phyloP scores from a whole-genome alignment of 2,329 filamentous ascomycete species.

The Neurospora crassa region DNA sequence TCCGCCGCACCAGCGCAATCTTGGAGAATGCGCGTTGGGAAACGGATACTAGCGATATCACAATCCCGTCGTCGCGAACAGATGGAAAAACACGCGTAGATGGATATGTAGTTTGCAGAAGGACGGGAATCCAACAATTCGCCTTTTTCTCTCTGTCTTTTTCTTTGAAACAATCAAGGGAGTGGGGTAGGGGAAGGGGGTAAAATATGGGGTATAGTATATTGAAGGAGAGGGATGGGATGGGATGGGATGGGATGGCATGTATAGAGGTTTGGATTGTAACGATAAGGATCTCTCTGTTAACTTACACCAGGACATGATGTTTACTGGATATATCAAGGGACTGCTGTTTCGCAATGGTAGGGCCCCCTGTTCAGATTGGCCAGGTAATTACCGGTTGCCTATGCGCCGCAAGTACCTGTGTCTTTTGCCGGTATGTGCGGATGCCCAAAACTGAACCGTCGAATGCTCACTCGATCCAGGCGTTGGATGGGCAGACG shows the following conservation, averaged over 20 bases:
- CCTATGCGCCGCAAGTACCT: background rate
- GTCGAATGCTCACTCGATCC: background rate
- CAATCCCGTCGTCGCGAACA: background rate
- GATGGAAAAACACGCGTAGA: background rate
- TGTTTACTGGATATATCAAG: background rate
- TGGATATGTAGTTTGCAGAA: background rate
- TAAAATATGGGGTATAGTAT: background rate
- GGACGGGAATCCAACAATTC: background rate
- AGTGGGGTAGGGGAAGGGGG: background rate
- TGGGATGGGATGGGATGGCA: background rate
- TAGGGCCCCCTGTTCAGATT: background rate
- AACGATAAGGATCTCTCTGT: background rate
- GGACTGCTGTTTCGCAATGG: background rate
- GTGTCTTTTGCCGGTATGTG: background rate
- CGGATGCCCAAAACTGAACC: background rate
- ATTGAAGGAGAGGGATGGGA: background rate
- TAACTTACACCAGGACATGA: background rate
- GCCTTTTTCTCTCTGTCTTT: background rate
- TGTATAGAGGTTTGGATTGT: background rate
- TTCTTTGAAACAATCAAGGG: background rate
- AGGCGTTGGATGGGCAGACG: background rate
- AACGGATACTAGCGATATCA: background rate
- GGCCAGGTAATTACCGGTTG: background rate
- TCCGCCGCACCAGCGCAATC: background rate
- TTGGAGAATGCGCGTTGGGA: background rate